phyloP scores from a whole-genome alignment of 805 yeast species.

The Scheffersomyces ergatensis region DNA sequence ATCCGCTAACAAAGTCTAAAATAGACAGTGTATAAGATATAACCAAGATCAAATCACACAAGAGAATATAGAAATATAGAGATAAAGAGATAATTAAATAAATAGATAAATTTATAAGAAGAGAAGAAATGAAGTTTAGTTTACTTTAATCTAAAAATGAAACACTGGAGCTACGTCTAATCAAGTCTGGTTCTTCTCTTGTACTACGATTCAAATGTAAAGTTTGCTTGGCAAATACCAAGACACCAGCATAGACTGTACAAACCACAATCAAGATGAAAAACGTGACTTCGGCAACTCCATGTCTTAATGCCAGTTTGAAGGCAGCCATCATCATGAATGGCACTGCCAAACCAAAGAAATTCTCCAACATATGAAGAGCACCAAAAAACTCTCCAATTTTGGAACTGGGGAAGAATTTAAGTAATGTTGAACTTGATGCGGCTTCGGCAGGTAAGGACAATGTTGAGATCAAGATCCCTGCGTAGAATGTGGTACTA shows the following conservation, averaged over 20 bases:
- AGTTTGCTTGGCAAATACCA: slow-evolving; percentile 2
- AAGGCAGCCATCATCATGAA: slow-evolving; percentile 45
- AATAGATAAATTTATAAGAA: too few species aligned
- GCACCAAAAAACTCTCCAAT: slow-evolving; percentile 10
- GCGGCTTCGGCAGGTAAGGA: slow-evolving; percentile 54
- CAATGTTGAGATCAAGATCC: slow-evolving; percentile 31
- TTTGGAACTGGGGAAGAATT: slow-evolving; percentile 45
- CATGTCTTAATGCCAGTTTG: slow-evolving; percentile 15
- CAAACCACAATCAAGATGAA: slow-evolving; percentile 7
- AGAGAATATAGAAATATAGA: too few species aligned
- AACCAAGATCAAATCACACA: too few species aligned
- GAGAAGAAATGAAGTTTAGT: too few species aligned
- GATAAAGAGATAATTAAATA: too few species aligned
- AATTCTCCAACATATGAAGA: slow-evolving; percentile 50
- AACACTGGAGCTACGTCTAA: not conserved
- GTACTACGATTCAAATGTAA: slow-evolving; percentile 1
- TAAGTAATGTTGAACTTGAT: slow-evolving; percentile 52
- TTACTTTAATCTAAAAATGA: too few species aligned
- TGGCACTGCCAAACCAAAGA: slow-evolving; percentile 46
- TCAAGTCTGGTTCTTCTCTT: not conserved
- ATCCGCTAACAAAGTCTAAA: too few species aligned
- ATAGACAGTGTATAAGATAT: too few species aligned
- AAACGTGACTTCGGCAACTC: slow-evolving; percentile 19
- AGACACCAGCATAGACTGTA: not conserved
- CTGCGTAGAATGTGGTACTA: slow-evolving; percentile 4